Base-by-base conservation (phyloP, 2,329 filamentous ascomycete genomes). In the Samsoniella hepiali region DNA sequence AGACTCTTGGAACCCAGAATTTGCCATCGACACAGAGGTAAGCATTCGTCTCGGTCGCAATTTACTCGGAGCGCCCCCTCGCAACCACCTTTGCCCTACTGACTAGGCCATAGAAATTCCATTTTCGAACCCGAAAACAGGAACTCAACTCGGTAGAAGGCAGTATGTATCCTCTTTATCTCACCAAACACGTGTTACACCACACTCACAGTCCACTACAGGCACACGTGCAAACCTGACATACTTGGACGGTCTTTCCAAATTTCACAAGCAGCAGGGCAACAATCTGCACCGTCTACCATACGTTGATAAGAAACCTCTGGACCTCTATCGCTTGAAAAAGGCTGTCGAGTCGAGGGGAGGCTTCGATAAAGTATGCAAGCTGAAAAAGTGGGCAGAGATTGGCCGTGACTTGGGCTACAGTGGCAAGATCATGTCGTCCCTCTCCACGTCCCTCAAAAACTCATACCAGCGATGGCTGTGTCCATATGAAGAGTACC, bases 371-470 rank as follows among this genome's bases (percentile, higher is more conserved):
- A 91, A 91, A 72, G 95, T 99, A 51, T 99, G 95, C 83, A 97
- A 97, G 77, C 84, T 89, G 63, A 99, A 99, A 79, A 98, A 98
- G 79, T 99, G 95, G 95, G 95, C 95, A 17, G 95, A 99, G 76
- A 98, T 99, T 69, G 95, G 95, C 40, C 88, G 95, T 71, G 95
- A 98, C 74, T 80, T 99, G 55, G 95, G 95, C 62, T 99, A 99
- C 77, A 98, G 94, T 73, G 95, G 95, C 73, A 99, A 99, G 80
- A 99, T 99, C 67, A 99, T 99, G 95, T 98, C 94, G 2, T 98
- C 95, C 9, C 80, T 99, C 54, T 99, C 95, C 6, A 99, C 95
- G 0, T 98, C 95, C 5, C 84, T 99, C 49, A 99, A 98, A 75
- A 99, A 99, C 75, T 98, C 95, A 0, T 99, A 96, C 71, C 93